A percentile compares a stretch with the other conserved stretches of the same genome.
Evolutionary conservation across 108 stramenopile species (phyloP).

Genomic region (Cyclotella atomus): DNA sequence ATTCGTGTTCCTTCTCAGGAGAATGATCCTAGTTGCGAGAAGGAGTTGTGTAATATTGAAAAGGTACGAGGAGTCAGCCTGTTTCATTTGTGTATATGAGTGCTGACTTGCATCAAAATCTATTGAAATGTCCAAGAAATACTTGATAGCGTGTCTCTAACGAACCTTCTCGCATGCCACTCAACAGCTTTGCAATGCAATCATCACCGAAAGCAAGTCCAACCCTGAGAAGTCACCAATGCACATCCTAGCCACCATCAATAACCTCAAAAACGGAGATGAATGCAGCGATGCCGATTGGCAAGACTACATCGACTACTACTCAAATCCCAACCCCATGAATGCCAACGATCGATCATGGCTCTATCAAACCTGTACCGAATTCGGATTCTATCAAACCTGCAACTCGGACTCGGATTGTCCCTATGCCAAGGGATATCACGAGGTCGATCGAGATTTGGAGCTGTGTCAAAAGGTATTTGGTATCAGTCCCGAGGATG

Average conservation of each 20-base stretch:
- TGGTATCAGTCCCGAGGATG: constrained; percentile 59
- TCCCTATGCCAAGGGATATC: constrained; percentile 84
- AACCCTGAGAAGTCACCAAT: constrained; percentile 32
- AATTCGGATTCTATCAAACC: constrained; percentile 97
- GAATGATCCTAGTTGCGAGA: constrained; percentile 86
- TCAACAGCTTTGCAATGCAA: constrained; percentile 27
- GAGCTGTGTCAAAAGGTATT: constrained; percentile 75
- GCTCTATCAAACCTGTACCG: constrained; percentile 95
- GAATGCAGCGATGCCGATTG: constrained; percentile 53
- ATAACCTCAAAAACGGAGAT: constrained; percentile 17
- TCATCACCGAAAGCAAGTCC: constrained; percentile 14
- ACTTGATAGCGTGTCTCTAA: too few species aligned
- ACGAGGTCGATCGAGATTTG: constrained; percentile 72
- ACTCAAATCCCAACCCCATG: constrained; percentile 17
- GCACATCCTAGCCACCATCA: constrained; percentile 59
- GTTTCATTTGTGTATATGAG: not conserved
- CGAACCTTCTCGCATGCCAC: too few species aligned
- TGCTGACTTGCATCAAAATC: not conserved
- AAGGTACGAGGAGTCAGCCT: constrained; percentile 15
- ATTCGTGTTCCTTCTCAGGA: constrained; percentile 76
- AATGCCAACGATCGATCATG: constrained; percentile 64
- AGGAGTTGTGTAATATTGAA: constrained; percentile 79
- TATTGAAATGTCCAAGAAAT: too few species aligned
- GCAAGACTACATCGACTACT: constrained; percentile 41
- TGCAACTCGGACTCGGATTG: constrained; percentile 73